Conservation (phyloP, 2,329 filamentous ascomycete species). For the Diplodia seriata region DNA sequence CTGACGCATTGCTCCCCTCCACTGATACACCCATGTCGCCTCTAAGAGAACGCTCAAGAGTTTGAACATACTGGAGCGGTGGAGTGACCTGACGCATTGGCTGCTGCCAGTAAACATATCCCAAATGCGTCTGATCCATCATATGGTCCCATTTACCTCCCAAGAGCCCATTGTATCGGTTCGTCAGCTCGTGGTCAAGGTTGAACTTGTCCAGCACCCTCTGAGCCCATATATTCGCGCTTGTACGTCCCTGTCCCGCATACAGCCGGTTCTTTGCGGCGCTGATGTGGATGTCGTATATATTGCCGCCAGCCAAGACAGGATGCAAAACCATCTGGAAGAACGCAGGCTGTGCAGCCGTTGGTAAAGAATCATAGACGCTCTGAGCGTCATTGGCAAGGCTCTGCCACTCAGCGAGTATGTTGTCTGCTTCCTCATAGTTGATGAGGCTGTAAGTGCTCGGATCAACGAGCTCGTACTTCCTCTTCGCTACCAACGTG, state of each 20-base stretch:
- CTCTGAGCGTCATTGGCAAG: conserved; percentile 62
- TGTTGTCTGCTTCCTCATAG: conserved; percentile 67
- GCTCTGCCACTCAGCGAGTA: conserved; percentile 62
- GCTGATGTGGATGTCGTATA: conserved; percentile 57
- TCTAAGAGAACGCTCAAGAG: conserved; percentile 62
- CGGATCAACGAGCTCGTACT: conserved; percentile 68
- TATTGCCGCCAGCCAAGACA: conserved; percentile 63
- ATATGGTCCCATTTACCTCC: conserved; percentile 51
- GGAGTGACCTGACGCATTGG: conserved; percentile 74
- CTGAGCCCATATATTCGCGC: conserved; percentile 48
- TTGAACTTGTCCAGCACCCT: conserved; percentile 48
- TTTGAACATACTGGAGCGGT: conserved; percentile 66
- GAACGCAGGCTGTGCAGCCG: conserved; percentile 62
- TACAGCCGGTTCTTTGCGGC: conserved; percentile 48
- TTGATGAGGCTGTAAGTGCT: conserved; percentile 67
- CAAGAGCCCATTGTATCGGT: conserved; percentile 45
- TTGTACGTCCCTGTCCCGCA: conserved; percentile 47
- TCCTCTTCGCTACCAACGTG: conserved; percentile 63
- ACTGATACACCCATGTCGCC: conserved; percentile 70
- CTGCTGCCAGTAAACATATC: conserved; percentile 64
- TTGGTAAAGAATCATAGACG: conserved; percentile 62
- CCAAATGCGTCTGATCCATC: conserved; percentile 50
- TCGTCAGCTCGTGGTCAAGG: conserved; percentile 46
- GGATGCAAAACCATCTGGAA: conserved; percentile 70
- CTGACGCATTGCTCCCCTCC: conserved; percentile 70